Evolutionary conservation across 140 eudicot species (phyloP).

Genomic region (Cichorium intybus): DNA sequence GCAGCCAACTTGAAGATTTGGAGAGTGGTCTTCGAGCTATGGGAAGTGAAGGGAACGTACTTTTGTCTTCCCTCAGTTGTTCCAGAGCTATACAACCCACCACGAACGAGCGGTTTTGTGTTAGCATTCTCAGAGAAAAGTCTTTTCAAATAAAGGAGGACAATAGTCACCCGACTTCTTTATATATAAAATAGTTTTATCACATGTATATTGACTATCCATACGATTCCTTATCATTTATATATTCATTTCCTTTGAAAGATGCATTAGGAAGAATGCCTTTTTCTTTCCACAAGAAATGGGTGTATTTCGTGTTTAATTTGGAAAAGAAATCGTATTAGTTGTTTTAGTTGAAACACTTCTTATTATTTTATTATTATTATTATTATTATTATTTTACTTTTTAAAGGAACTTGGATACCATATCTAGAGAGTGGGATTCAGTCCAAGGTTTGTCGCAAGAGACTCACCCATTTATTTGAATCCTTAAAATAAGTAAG

Average conservation of each 20-base stretch:
- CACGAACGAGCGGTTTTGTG: background rate
- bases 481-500: background rate
- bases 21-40: conserved; percentile 77
- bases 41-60: conserved; percentile 71
- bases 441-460: background rate
- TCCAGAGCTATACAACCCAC: conserved; percentile 54
- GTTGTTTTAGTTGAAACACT: no score
- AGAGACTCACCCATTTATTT: background rate
- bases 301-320: no score
- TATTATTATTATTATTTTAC: no score
- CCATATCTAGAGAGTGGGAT: no score
- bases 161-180: background rate
- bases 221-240: background rate
- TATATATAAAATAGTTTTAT: background rate
- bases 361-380: no score
- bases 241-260: background rate
- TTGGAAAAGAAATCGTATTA: no score
- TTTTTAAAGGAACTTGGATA: no score
- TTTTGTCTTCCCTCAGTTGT: conserved; percentile 90
- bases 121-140: background rate
- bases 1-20: conserved; percentile 78
- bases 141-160: background rate
- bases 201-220: background rate
- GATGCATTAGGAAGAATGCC: background rate
- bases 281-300: no score